Base-by-base conservation (phyloP, 1,139 yeast species). In the Candida mesenterica region DNA sequence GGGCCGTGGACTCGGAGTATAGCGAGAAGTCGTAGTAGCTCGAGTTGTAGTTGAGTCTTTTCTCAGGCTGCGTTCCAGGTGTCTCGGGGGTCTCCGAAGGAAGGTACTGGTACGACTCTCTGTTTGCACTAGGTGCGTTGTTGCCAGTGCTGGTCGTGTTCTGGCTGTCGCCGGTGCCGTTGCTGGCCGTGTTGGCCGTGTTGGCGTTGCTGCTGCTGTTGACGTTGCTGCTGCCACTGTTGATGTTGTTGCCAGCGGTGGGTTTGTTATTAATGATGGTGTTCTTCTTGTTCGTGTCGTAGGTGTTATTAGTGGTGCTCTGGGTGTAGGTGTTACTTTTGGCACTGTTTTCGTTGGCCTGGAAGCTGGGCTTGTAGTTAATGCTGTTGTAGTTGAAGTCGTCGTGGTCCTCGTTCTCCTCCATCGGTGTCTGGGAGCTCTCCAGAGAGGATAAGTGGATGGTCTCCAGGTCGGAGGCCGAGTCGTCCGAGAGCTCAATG, bases 401-500 rank as follows among this genome's bases (percentile, higher is more conserved):
- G 12, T 24, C 23, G 6, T 15, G 8, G 20, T 9, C 5, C 7
- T 5, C 9, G 12, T 16, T 22, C 16, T 20, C 25, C 16, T 14
- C 22, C 17, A 8, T 15, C n/a, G n/a, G n/a, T n/a, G 19, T 15
- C 30, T 26, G 13, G 6, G 18, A 10, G 4, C 4, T n/a, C 12
- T 28, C 19, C 9, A 10, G 8, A 14, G 20, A 5, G 19, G n/a
- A 4, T n/a, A 15, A 8, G 12, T 17, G 14, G 5, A 64, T 53
- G 1, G 72, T 62, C 30, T 69, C 75, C 33, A 53, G 49, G 34
- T 69, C 75, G 3, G 72, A 65, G 4, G 72, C 75, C 3, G 74
- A 67, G 46, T 70, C 76, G 38, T 71, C 77, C 0, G 75, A 68
- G 6, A 71, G 48, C 41, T 70, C 76, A 36, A 71, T 68, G 49